These are phyloP conservation scores for Stagonosporopsis rhizophila DNA, from an alignment of 2,329 filamentous ascomycete genomes.

Conservation along the genomic window DNA sequence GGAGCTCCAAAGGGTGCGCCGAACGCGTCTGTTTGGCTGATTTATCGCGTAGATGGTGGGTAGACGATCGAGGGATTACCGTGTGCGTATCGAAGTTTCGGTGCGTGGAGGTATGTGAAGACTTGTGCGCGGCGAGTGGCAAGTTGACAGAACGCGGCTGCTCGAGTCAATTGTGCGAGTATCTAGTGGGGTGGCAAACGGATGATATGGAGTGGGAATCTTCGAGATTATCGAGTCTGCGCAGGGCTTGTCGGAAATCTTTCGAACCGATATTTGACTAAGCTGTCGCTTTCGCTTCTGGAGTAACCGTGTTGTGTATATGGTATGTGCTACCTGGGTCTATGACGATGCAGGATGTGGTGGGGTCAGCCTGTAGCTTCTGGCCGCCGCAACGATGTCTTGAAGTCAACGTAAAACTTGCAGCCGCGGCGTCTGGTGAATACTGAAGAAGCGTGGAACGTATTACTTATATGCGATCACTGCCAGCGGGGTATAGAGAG, in stretches of 20 bases:
- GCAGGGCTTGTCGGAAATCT: background rate
- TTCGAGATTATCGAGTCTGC: conserved; percentile 1
- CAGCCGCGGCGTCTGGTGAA: background rate
- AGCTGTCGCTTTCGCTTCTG: background rate
- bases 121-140: conserved; percentile 11
- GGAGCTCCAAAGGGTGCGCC: conserved; percentile 43
- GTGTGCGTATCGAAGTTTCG: background rate
- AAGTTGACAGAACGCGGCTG: conserved; percentile 12
- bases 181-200: conserved; percentile 17
- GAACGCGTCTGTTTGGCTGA: conserved; percentile 25
- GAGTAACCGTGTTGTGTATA: conserved; percentile 24
- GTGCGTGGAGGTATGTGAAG: background rate
- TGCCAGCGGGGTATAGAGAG: conserved; percentile 18
- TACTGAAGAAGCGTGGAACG: conserved; percentile 5
- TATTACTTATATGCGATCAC: conserved; percentile 20
- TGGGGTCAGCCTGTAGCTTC: conserved; percentile 29
- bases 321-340: conserved; percentile 26
- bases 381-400: conserved; percentile 17
- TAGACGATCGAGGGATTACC: background rate
- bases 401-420: background rate
- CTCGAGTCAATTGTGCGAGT: conserved; percentile 11
- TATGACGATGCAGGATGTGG: conserved; percentile 42
- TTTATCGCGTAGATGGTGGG: conserved; percentile 10
- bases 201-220: conserved; percentile 3
- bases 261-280: background rate